These are phyloP conservation scores for Pichia sp. DNA, from an alignment of 1,139 yeast species.

Conservation along the genomic window DNA sequence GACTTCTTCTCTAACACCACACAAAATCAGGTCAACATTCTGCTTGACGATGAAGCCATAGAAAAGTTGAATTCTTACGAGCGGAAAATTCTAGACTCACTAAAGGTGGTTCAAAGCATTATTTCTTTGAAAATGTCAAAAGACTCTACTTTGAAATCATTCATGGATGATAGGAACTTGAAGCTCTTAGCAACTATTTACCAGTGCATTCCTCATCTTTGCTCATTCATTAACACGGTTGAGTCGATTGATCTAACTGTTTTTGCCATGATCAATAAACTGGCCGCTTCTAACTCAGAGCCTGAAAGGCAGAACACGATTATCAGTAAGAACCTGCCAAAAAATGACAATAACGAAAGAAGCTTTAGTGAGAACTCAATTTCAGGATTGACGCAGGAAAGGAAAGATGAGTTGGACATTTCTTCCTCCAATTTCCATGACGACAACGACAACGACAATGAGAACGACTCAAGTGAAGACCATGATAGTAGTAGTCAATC, in stretches of 20 bases:
- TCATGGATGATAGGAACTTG: conserved; percentile 48
- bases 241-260: conserved; percentile 64
- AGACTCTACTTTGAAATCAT: conserved; percentile 31
- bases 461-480: conserved; percentile 9
- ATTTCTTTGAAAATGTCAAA: conserved; percentile 37
- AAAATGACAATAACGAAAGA: neutral
- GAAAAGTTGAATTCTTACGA: conserved; percentile 37
- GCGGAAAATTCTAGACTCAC: conserved; percentile 38
- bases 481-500: conserved; percentile 23
- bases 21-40: conserved; percentile 39
- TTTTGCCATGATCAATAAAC: conserved; percentile 35
- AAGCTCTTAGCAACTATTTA: conserved; percentile 51
- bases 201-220: conserved; percentile 47
- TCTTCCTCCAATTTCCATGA: neutral
- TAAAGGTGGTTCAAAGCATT: conserved; percentile 41
- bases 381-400: neutral
- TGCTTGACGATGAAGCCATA: conserved; percentile 49
- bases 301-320: conserved; percentile 21
- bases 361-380: neutral
- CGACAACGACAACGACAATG: conserved; percentile 13
- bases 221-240: conserved; percentile 48
- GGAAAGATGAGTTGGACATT: neutral
- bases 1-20: conserved; percentile 23
- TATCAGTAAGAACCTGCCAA: conserved; percentile 2
- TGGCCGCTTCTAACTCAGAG: conserved; percentile 18